Conservation (phyloP, 73 alveolate species). For the Tetrahymena borealis region DNA sequence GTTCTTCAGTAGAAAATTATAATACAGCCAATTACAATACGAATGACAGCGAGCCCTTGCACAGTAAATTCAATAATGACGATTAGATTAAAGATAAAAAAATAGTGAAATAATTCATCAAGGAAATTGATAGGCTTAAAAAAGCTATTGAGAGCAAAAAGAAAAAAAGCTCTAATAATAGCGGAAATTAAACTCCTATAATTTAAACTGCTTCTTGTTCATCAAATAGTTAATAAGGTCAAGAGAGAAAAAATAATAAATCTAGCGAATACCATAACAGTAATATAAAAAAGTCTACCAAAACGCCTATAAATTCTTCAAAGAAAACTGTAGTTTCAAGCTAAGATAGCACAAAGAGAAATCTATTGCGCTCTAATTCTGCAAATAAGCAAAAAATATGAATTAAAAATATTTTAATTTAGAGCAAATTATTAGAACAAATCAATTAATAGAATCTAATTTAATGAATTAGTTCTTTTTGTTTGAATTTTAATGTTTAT, state of each 20-base stretch:
- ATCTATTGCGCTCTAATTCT: background rate
- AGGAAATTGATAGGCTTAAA: background rate
- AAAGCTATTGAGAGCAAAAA: background rate
- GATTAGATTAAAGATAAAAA: background rate
- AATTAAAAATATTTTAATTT: background rate
- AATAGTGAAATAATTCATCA: background rate
- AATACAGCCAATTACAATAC: background rate
- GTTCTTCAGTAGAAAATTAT: background rate
- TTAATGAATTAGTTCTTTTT: no score
- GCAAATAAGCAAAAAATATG: background rate
- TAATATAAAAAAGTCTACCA: background rate
- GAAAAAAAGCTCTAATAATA: background rate
- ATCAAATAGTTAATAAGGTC: background rate
- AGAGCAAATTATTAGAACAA: background rate
- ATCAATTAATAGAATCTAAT: no score
- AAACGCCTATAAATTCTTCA: background rate
- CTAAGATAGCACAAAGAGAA: background rate
- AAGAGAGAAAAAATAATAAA: background rate
- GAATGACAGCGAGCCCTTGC: background rate
- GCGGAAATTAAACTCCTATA: background rate
- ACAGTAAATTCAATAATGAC: background rate
- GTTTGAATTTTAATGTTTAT: no score
- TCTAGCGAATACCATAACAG: background rate
- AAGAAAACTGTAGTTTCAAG: background rate
- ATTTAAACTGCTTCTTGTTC: no score